Percentiles rank a stretch among this genome's conserved stretches.
phyloP scores from a whole-genome alignment of 345 rosid species.

The Boechera stricta region DNA sequence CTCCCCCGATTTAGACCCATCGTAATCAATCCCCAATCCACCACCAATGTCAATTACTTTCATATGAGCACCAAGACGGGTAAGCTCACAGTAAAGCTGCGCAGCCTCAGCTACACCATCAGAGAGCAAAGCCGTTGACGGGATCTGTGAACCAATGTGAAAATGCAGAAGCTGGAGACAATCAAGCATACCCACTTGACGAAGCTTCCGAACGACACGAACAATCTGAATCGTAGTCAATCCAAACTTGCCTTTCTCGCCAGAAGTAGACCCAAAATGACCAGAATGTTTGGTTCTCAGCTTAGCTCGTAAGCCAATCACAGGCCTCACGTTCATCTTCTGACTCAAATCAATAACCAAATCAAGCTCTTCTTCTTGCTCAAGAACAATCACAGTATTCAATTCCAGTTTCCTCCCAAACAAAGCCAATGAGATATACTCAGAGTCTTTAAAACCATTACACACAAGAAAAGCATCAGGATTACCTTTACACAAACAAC shows the following conservation, averaged over 20 bases:
- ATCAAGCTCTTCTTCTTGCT: conserved; percentile 90
- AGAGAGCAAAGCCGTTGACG: conserved; percentile 65
- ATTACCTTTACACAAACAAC: conserved; percentile 77
- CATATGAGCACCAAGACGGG: conserved; percentile 90
- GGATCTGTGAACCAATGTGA: conserved; percentile 95
- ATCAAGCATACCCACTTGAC: conserved; percentile 72
- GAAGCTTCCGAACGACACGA: conserved; percentile 72
- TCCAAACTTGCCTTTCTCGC: conserved; percentile 97
- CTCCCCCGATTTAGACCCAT: conserved; percentile 83
- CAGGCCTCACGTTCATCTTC: conserved; percentile 68
- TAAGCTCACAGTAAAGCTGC: conserved; percentile 88
- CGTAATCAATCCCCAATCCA: conserved; percentile 91
- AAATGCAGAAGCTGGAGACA: conserved; percentile 87
- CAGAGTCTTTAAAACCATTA: conserved; percentile 88
- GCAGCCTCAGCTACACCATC: conserved; percentile 87
- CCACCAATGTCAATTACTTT: conserved; percentile 82
- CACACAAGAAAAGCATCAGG: conserved; percentile 76
- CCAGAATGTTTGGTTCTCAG: conserved; percentile 90
- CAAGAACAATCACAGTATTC: conserved; percentile 87
- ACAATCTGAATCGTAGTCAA: conserved; percentile 76
- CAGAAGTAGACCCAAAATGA: conserved; percentile 96
- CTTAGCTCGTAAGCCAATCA: conserved; percentile 82
- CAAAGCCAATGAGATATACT: conserved; percentile 77
- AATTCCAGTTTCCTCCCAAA: conserved; percentile 70
- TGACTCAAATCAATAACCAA: conserved; percentile 68